phyloP scores from a whole-genome alignment of 2,329 filamentous ascomycete species.

The Aspergillus neotritici region DNA sequence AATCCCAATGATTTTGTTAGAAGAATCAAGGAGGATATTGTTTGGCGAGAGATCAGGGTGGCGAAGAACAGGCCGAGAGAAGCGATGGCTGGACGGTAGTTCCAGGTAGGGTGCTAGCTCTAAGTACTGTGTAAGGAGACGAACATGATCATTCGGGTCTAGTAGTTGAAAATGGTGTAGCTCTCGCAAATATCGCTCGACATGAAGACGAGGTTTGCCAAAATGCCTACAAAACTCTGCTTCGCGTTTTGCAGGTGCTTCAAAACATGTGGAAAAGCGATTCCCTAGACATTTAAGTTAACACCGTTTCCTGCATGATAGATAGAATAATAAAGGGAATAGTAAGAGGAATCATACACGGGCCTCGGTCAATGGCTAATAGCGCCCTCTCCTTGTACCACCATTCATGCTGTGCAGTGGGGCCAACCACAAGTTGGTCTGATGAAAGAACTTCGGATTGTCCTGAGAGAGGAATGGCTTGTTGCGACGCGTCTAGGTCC shows the following conservation, averaged over 20 bases:
- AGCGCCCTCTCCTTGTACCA: conserved; percentile 20
- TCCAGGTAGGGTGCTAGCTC: conserved; percentile 14
- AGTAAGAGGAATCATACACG: conserved; percentile 13
- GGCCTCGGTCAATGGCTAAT: conserved; percentile 19
- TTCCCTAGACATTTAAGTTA: conserved; percentile 9
- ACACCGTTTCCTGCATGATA: too few species aligned
- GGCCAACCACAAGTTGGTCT: conserved; percentile 18
- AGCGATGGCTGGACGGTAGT: conserved; percentile 11
- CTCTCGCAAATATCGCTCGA: conserved; percentile 18
- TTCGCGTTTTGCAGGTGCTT: conserved; percentile 22
- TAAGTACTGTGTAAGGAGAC: conserved; percentile 13
- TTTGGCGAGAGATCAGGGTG: conserved; percentile 26
- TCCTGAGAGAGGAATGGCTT: conserved; percentile 3
- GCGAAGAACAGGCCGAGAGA: conserved; percentile 19
- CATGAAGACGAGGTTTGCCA: conserved; percentile 18
- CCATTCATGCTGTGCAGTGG: conserved; percentile 19
- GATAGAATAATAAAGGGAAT: not conserved
- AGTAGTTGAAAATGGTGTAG: conserved; percentile 12
- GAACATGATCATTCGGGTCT: conserved; percentile 10
- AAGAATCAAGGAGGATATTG: conserved; percentile 26
- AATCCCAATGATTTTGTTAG: conserved; percentile 22
- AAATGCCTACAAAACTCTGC: conserved; percentile 18
- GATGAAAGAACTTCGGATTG: not conserved
- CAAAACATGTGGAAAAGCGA: conserved; percentile 9
- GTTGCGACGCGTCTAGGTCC: conserved; percentile 12